A percentile compares a stretch with the other conserved stretches of the same genome.
Conservation (phyloP, 805 yeast species). For the Starmerella tilneyi region DNA sequence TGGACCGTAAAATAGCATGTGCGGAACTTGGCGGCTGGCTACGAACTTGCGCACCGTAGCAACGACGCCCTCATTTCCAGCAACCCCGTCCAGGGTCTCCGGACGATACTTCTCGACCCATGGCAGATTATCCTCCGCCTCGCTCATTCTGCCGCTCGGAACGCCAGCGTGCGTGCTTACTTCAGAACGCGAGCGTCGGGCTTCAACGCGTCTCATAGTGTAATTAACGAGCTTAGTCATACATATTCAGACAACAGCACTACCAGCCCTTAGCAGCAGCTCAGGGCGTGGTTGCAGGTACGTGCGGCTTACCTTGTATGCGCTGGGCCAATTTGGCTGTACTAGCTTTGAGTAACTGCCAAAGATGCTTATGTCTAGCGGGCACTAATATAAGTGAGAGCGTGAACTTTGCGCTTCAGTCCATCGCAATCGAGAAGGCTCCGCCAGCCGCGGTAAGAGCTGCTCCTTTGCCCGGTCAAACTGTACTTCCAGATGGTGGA, state of each 20-base stretch:
- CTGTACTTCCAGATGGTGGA: constrained; percentile 19
- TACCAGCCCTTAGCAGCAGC: too few species aligned
- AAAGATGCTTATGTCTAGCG: too few species aligned
- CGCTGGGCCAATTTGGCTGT: background rate
- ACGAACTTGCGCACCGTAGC: constrained; percentile 78
- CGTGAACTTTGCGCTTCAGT: background rate
- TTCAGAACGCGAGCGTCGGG: background rate
- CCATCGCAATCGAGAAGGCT: background rate
- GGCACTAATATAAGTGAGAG: background rate
- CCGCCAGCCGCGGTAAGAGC: background rate
- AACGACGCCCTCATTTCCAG: constrained; percentile 83
- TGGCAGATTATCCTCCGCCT: constrained; percentile 20
- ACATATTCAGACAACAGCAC: too few species aligned
- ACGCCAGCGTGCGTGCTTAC: too few species aligned
- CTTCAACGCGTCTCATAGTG: background rate
- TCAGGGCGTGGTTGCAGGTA: too few species aligned
- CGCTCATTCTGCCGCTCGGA: background rate
- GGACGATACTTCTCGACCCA: constrained; percentile 96
- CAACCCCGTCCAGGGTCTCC: constrained; percentile 65
- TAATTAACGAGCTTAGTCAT: background rate
- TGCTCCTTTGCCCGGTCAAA: constrained; percentile 7
- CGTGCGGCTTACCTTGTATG: background rate
- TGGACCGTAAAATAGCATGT: constrained; percentile 85
- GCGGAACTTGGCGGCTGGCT: constrained; percentile 75
- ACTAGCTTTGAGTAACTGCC: background rate